phyloP scores from a whole-genome alignment of 2,329 filamentous ascomycete species.

The Alternaria burnsii region DNA sequence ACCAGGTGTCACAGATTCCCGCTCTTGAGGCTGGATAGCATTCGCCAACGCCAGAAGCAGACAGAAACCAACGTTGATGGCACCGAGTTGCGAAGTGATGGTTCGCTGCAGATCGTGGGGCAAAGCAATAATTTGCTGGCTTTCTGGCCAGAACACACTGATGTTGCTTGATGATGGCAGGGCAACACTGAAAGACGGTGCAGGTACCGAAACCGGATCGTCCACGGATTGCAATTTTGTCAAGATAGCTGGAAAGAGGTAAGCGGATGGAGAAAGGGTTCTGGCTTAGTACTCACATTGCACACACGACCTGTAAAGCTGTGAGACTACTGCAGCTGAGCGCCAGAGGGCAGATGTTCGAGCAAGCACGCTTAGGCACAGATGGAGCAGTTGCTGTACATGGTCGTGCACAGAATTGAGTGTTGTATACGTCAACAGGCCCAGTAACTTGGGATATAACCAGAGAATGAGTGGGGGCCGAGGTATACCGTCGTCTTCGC shows the following conservation, averaged over 20 bases:
- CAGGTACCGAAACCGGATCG: slow-evolving; percentile 16
- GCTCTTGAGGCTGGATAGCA: not conserved
- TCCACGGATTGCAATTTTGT: slow-evolving; percentile 51
- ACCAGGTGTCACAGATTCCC: slow-evolving; percentile 3
- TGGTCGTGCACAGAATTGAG: slow-evolving; percentile 53
- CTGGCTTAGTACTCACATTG: slow-evolving; percentile 46
- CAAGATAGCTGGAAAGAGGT: slow-evolving; percentile 54
- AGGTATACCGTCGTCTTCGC: slow-evolving; percentile 42
- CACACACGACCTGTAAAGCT: slow-evolving; percentile 53
- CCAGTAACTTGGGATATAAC: slow-evolving; percentile 63
- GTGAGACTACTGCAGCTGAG: slow-evolving; percentile 42
- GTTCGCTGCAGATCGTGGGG: slow-evolving; percentile 51
- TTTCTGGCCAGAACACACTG: slow-evolving; percentile 49
- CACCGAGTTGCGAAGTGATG: slow-evolving; percentile 33
- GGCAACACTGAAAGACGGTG: slow-evolving; percentile 34
- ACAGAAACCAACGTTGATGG: slow-evolving; percentile 38
- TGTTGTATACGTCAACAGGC: slow-evolving; percentile 55
- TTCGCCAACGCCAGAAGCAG: slow-evolving; percentile 33
- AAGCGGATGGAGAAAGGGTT: not conserved
- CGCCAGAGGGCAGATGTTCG: slow-evolving; percentile 48
- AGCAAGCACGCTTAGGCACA: slow-evolving; percentile 49
- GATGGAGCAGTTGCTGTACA: slow-evolving; percentile 46
- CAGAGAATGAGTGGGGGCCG: slow-evolving; percentile 61
- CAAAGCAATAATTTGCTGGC: slow-evolving; percentile 52
- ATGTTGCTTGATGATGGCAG: slow-evolving; percentile 54